phyloP scores from a whole-genome alignment of 495 filamentous ascomycete genomes.

The Sordaria brevicollis region DNA sequence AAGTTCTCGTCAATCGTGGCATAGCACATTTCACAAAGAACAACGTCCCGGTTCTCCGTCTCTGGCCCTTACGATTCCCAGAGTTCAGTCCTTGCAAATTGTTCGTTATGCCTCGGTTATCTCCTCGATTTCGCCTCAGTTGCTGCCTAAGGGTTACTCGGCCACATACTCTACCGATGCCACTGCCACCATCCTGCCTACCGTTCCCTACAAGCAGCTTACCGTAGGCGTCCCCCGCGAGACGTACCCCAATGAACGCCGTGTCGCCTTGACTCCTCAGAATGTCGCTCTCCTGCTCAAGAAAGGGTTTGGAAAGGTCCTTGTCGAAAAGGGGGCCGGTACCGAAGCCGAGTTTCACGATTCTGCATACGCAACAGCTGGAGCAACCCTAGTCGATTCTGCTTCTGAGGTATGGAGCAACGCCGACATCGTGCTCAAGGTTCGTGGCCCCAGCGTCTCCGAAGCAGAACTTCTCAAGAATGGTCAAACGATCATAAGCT shows the following conservation, averaged over 20 bases:
- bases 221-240: slow-evolving; percentile 65
- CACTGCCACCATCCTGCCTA: slow-evolving; percentile 31
- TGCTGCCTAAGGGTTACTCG: not conserved
- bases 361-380: slow-evolving; percentile 58
- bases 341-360: slow-evolving; percentile 61
- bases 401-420: slow-evolving; percentile 49
- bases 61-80: slow-evolving; percentile 13
- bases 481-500: slow-evolving; percentile 60
- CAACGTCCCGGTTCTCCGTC: not conserved
- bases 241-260: slow-evolving; percentile 58
- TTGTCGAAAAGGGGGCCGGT: slow-evolving; percentile 69
- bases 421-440: slow-evolving; percentile 69
- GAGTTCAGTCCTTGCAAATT: slow-evolving; percentile 13
- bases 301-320: slow-evolving; percentile 63
- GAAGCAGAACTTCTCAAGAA: slow-evolving; percentile 52
- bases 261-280: slow-evolving; percentile 69
- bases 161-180: slow-evolving; percentile 25
- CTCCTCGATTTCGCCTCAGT: slow-evolving; percentile 10
- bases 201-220: slow-evolving; percentile 54
- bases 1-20: slow-evolving; percentile 24
- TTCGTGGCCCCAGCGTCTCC: slow-evolving; percentile 56
- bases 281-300: slow-evolving; percentile 68
- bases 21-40: slow-evolving; percentile 12
- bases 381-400: slow-evolving; percentile 57
- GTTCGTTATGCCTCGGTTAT: slow-evolving; percentile 26